Evolutionary conservation across 1,284 basidiomycete genomes (phyloP).

Genomic region (Pterulicium gracile): DNA sequence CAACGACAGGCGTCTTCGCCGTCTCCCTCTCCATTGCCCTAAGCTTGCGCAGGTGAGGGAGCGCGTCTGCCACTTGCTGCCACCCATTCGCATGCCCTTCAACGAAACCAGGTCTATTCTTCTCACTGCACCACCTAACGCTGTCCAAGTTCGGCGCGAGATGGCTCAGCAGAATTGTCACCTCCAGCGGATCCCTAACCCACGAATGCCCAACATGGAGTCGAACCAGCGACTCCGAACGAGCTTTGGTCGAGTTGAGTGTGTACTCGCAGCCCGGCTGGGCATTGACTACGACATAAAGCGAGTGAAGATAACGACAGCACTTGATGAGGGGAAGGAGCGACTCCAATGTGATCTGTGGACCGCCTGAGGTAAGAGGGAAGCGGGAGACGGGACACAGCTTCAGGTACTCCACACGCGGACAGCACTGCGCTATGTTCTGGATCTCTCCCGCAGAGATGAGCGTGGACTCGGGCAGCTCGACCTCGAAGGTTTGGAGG

Average conservation of each 20-base stretch:
- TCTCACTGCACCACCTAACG: conserved; percentile 65
- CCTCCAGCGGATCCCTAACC: conserved; percentile 52
- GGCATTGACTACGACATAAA: conserved; percentile 55
- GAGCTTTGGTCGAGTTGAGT: conserved; percentile 32
- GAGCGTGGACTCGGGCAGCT: conserved; percentile 61
- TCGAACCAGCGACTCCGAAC: conserved; percentile 52
- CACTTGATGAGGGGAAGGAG: conserved; percentile 42
- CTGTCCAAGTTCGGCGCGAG: conserved; percentile 57
- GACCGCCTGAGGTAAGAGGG: conserved; percentile 36
- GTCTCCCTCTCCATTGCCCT: conserved; percentile 42
- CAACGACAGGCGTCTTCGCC: conserved; percentile 13
- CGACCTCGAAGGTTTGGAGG: conserved; percentile 53
- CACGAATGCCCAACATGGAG: conserved; percentile 67
- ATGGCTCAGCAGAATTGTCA: conserved; percentile 62
- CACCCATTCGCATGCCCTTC: conserved; percentile 56
- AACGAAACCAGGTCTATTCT: conserved; percentile 55
- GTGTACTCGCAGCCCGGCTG: conserved; percentile 32
- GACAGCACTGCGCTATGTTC: conserved; percentile 46
- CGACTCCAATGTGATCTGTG: conserved; percentile 46
- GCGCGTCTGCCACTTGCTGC: conserved; percentile 53
- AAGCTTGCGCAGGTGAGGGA: conserved; percentile 58
- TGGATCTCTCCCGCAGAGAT: conserved; percentile 50
- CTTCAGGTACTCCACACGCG: conserved; percentile 51
- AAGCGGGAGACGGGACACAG: conserved; percentile 60
- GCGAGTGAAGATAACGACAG: conserved; percentile 51